Percentiles rank a stretch among this genome's conserved stretches.
Evolutionary conservation across 306 rosid species (phyloP).

Genomic region (Prosopis cineraria): DNA sequence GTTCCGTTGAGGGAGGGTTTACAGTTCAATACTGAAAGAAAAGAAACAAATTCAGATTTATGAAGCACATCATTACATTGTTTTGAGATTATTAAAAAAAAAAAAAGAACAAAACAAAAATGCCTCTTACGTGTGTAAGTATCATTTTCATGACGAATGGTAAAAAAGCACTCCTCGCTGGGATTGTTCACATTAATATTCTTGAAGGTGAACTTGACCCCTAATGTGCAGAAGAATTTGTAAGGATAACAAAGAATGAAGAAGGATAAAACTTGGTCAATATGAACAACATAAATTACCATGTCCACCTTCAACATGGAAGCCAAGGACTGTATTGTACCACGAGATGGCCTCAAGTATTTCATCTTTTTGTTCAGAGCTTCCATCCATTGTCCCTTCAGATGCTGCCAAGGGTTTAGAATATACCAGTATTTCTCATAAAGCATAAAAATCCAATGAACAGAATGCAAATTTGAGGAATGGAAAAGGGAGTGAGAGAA

Average conservation of each 20-base stretch:
- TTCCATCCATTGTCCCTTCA: slow-evolving; percentile 48
- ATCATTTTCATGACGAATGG: slow-evolving; percentile 64
- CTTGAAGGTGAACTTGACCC: slow-evolving; percentile 82
- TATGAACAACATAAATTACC: slow-evolving; percentile 55
- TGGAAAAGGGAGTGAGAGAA: not conserved
- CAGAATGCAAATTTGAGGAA: not conserved
- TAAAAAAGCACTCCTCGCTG: slow-evolving; percentile 63
- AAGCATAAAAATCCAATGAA: not conserved
- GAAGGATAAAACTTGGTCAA: slow-evolving; percentile 17
- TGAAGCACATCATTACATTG: slow-evolving; percentile 5
- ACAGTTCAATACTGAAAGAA: slow-evolving; percentile 71
- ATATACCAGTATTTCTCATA: not conserved
- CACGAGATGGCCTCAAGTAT: slow-evolving; percentile 67
- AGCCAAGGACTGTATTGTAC: slow-evolving; percentile 82
- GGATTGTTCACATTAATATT: slow-evolving; percentile 57
- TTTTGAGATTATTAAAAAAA: slow-evolving; percentile 28
- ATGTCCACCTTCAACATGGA: slow-evolving; percentile 80
- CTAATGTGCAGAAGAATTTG: slow-evolving; percentile 43
- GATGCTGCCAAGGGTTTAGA: slow-evolving; percentile 54
- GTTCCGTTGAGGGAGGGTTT: slow-evolving; percentile 60
- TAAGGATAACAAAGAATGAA: slow-evolving; percentile 29
- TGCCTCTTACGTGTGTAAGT: slow-evolving; percentile 67
- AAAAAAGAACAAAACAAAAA: too few relatives aligned
- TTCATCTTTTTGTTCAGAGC: slow-evolving; percentile 49
- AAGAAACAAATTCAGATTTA: slow-evolving; percentile 16